Percentiles rank a stretch among this genome's conserved stretches.
Evolutionary conservation across 208 protist genomes (phyloP).

Genomic region (Crithidia fasciculata): DNA sequence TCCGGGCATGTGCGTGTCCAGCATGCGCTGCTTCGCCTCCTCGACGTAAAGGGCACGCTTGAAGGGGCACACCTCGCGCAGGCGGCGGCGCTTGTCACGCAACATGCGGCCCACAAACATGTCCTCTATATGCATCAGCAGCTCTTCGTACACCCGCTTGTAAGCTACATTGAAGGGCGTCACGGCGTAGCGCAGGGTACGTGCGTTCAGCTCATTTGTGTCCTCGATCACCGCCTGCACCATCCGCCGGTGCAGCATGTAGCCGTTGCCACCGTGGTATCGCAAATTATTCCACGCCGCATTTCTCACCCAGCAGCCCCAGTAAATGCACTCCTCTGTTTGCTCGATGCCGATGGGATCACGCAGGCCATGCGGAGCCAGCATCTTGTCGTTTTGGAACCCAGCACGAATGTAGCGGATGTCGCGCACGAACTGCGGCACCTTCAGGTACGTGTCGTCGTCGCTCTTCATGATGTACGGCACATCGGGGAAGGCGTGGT

Average conservation of each 20-base stretch:
- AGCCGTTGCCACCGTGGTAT: background rate
- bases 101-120: slow-evolving; percentile 6
- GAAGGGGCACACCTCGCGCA: background rate
- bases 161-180: background rate
- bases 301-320: background rate
- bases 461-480: slow-evolving; percentile 57
- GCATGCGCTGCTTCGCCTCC: background rate
- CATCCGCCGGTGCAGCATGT: slow-evolving; percentile 1
- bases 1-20: background rate
- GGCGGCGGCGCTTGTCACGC: background rate
- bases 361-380: background rate
- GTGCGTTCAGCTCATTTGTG: background rate
- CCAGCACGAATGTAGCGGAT: slow-evolving; percentile 6
- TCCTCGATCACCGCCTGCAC: slow-evolving; percentile 1
- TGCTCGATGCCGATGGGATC: background rate
- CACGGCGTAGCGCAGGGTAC: background rate
- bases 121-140: slow-evolving; percentile 2
- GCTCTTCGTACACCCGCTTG: background rate
- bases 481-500: slow-evolving; percentile 40
- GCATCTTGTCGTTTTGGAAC: no score
- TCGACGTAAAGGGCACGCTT: background rate
- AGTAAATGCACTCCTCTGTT: slow-evolving; percentile 14
- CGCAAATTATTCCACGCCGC: background rate
- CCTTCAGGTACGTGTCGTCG: slow-evolving; percentile 57
- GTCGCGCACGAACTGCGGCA: slow-evolving; percentile 58